Conservation (phyloP, 345 rosid species). For the Rhodomyrtus tomentosa region DNA sequence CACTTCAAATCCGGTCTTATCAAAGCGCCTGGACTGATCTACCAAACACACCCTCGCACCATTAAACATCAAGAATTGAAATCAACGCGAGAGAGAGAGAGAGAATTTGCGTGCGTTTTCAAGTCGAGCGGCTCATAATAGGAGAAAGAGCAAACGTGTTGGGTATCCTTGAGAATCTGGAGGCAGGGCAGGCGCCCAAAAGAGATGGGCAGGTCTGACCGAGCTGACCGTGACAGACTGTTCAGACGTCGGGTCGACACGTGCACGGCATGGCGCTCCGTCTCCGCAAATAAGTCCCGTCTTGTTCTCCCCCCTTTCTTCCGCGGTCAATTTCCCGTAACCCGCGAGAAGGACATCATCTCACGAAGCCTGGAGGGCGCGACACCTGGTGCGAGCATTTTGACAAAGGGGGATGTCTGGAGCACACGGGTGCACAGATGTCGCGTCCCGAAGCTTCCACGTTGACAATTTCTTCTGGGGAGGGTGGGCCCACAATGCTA, state of each 20-base stretch:
- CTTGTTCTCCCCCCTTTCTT: not conserved
- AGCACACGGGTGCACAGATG: not conserved
- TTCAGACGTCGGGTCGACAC: conserved; percentile 1
- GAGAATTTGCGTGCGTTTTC: not conserved
- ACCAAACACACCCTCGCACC: not conserved
- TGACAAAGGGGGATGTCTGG: not conserved
- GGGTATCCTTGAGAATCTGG: not conserved
- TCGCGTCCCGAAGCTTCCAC: not conserved
- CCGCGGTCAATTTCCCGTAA: not conserved
- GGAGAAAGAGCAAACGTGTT: conserved; percentile 12
- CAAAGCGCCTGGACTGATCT: not conserved
- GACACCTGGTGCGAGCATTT: conserved; percentile 7
- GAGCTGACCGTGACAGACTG: conserved; percentile 9
- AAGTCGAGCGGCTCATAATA: not conserved
- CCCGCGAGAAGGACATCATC: not conserved
- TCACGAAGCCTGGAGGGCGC: not conserved
- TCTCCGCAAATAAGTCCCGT: not conserved
- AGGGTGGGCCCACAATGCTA: not conserved
- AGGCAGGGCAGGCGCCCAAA: not conserved
- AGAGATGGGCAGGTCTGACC: not conserved
- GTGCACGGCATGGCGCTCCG: conserved; percentile 10
- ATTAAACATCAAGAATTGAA: not conserved
- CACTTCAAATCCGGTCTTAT: not conserved
- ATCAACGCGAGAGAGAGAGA: not conserved
- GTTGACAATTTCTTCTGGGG: not conserved